Conservation (phyloP, 2,329 filamentous ascomycete species). For the Myriosclerotinia scirpicola region DNA sequence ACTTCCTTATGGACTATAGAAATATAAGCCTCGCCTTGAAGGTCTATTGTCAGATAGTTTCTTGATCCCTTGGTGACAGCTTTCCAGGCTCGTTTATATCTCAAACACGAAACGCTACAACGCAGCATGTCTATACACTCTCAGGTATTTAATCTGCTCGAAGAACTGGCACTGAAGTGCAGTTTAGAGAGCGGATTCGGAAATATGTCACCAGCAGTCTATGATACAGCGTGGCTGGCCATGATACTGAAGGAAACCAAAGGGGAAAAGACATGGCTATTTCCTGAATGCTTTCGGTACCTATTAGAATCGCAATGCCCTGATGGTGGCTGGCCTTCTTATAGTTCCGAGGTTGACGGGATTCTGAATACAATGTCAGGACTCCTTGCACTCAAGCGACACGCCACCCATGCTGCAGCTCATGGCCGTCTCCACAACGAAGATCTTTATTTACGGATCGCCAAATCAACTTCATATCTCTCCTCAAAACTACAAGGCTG, state of each 20-base stretch:
- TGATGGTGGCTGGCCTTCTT: no score
- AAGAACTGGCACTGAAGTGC: slow-evolving; percentile 1
- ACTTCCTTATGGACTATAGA: no score
- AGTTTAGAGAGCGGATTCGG: slow-evolving; percentile 7
- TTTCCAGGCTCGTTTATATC: background rate
- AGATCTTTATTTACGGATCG: no score
- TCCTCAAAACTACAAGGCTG: slow-evolving; percentile 12
- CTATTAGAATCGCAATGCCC: no score
- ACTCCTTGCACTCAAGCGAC: no score
- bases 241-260: background rate
- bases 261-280: background rate
- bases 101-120: background rate
- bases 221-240: slow-evolving; percentile 14
- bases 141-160: background rate
- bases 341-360: no score
- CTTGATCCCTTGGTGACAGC: no score
- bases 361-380: no score
- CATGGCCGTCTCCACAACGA: no score
- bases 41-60: no score
- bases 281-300: background rate
- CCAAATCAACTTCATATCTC: background rate
- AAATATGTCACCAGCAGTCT: slow-evolving; percentile 2
- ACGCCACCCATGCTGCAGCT: no score
- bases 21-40: no score
- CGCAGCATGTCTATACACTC: background rate